Percentiles rank a stretch among this genome's conserved stretches.
Evolutionary conservation across 176 grass and related monocot species (phyloP).

Genomic region (Stipa capillata): DNA sequence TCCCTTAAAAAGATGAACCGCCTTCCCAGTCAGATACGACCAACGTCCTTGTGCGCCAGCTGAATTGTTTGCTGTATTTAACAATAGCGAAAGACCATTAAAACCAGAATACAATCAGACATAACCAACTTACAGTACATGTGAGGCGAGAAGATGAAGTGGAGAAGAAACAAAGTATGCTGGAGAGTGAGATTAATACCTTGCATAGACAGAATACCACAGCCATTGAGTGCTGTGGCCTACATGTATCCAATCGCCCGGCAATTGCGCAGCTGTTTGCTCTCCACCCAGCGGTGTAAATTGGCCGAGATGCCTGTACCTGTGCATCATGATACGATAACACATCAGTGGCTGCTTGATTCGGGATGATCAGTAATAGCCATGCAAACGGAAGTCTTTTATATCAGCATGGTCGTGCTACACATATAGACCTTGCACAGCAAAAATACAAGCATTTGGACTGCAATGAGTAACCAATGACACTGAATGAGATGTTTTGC

Average conservation of each 20-base stretch:
- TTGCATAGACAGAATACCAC: conserved; percentile 82
- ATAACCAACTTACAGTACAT: neutral
- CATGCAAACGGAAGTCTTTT: neutral
- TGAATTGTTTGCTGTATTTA: conserved; percentile 59
- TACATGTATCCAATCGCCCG: conserved; percentile 65
- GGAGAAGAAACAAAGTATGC: neutral
- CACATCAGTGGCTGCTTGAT: neutral
- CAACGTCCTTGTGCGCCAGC: conserved; percentile 64
- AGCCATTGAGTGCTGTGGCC: conserved; percentile 72
- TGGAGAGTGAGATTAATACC: conserved; percentile 25
- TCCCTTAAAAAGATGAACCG: conserved; percentile 60
- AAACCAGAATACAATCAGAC: neutral
- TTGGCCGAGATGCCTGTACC: conserved; percentile 63
- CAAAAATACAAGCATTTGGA: neutral
- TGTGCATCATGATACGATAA: conserved; percentile 13
- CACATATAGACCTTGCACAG: neutral
- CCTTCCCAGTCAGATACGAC: conserved; percentile 58
- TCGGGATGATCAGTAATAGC: neutral
- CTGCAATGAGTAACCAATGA: neutral
- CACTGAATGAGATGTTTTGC: neutral
- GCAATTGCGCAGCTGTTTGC: conserved; percentile 56
- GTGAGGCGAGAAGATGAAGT: neutral
- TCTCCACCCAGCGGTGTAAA: conserved; percentile 75
- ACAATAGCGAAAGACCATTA: conserved; percentile 10
- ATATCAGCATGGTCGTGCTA: neutral